Evolutionary conservation across 441 rosid genomes (phyloP), one percentile per base, ranked within the genome.

Genomic region (Eutrema salsugineum): DNA sequence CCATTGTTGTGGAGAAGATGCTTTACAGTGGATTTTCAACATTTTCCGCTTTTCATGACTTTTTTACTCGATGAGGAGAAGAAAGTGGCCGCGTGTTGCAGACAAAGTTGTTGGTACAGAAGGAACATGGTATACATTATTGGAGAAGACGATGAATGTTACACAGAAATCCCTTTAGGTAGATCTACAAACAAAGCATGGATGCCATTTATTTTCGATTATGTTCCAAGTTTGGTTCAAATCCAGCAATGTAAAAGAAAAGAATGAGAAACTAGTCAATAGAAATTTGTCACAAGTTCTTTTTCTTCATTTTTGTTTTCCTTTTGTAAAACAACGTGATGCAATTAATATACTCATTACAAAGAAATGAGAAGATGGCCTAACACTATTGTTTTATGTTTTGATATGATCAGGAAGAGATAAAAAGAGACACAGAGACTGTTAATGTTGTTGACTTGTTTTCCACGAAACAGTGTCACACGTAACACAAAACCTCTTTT

Each of bases 401-500:
- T n/a, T n/a, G 36, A 33, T 7, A 8, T 28, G 1, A 32, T 32
- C 35, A 32, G n/a, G 32, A 28, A 28, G 2, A 24, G 3, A 24
- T 1, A 28, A 28, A n/a, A 28, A 5, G 35, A 32, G 35, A 32
- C 35, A 6, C 39, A n/a, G n/a, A n/a, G n/a, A n/a, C n/a, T n/a
- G n/a, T n/a, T n/a, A n/a, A n/a, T n/a, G n/a, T n/a, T n/a, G n/a
- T n/a, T n/a, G n/a, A n/a, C n/a, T n/a, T n/a, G n/a, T n/a, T n/a
- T n/a, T n/a, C n/a, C n/a, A n/a, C n/a, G n/a, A n/a, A n/a, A n/a
- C n/a, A n/a, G n/a, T n/a, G n/a, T n/a, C n/a, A n/a, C n/a, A n/a
- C n/a, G n/a, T n/a, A 35, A 35, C 35, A 54, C 22, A 54, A 15
- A 30, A 8, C 59, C 61, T 33, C 61, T 55, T 55, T 55, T 33